A percentile compares a stretch with the other conserved stretches of the same genome.
phyloP scores from a whole-genome alignment of 768 basidiomycete genomes.

The Termitomyces eurrhizus region DNA sequence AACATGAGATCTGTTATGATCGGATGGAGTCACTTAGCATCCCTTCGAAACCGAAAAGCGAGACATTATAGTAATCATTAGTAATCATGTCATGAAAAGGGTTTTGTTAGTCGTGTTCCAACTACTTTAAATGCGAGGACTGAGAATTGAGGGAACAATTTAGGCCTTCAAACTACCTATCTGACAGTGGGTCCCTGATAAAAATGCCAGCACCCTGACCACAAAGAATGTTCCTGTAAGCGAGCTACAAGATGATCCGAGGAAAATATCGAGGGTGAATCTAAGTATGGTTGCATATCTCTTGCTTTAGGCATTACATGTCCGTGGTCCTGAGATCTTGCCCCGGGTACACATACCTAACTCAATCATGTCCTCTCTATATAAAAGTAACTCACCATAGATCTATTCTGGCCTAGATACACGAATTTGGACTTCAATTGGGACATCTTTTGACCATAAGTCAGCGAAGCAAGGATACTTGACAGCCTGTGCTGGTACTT shows the following conservation, averaged over 20 bases:
- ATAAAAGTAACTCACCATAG: neutral
- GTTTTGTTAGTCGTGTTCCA: conserved; percentile 5
- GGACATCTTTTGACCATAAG: too few relatives aligned
- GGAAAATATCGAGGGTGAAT: conserved; percentile 1
- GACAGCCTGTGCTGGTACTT: neutral
- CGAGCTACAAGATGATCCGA: conserved; percentile 3
- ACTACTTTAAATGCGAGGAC: neutral
- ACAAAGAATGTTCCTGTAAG: neutral
- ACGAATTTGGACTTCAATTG: neutral
- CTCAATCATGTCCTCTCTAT: neutral
- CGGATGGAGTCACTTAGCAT: neutral
- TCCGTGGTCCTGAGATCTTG: conserved; percentile 3
- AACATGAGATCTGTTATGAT: too few relatives aligned
- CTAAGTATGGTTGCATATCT: neutral
- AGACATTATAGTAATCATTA: neutral
- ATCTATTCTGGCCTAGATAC: neutral
- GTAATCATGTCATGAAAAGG: neutral
- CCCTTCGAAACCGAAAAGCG: neutral
- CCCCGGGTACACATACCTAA: neutral
- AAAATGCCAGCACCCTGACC: neutral
- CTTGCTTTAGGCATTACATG: neutral
- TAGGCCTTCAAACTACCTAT: neutral
- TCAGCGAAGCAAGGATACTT: neutral
- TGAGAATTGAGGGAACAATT: neutral
- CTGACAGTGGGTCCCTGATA: neutral